phyloP scores from a whole-genome alignment of 2,329 filamentous ascomycete species.

The Zasmidium citrigriseum region DNA sequence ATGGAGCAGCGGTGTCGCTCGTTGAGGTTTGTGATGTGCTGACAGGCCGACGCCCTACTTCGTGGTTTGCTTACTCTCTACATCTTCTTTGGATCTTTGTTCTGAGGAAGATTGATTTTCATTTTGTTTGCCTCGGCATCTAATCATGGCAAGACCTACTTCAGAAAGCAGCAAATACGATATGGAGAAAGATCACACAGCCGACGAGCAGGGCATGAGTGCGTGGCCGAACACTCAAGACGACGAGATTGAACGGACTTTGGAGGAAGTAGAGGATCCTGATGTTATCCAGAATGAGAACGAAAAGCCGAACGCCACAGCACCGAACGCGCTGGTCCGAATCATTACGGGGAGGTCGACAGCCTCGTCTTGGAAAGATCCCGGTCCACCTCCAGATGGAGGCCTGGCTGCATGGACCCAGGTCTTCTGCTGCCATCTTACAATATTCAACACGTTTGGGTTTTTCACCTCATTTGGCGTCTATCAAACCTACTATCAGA shows the following conservation, averaged over 20 bases:
- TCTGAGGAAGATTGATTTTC: background rate
- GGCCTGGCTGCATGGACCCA: slow-evolving; percentile 40
- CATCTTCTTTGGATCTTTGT: background rate
- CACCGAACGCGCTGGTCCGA: slow-evolving; percentile 17
- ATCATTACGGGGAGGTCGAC: slow-evolving; percentile 29
- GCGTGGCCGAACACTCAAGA: slow-evolving; percentile 24
- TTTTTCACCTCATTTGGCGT: slow-evolving; percentile 35
- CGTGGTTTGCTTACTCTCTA: background rate
- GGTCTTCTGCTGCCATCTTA: slow-evolving; percentile 28
- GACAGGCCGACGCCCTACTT: background rate
- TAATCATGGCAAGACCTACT: background rate
- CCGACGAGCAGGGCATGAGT: slow-evolving; percentile 5
- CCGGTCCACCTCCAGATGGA: slow-evolving; percentile 45
- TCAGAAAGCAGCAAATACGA: background rate
- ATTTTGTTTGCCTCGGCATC: too few relatives aligned
- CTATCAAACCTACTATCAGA: slow-evolving; percentile 50
- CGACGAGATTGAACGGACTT: slow-evolving; percentile 20
- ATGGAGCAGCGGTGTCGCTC: background rate
- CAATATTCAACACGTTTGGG: slow-evolving; percentile 37
- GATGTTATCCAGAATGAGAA: background rate
- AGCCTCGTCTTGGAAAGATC: slow-evolving; percentile 31
- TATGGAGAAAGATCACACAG: background rate
- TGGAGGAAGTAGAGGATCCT: slow-evolving; percentile 20
- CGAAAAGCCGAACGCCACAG: slow-evolving; percentile 2
- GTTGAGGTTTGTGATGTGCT: background rate